These are phyloP conservation scores for Cladosporium cucumerinum DNA, from an alignment of 2,329 filamentous ascomycete genomes.

Conservation along the genomic window DNA sequence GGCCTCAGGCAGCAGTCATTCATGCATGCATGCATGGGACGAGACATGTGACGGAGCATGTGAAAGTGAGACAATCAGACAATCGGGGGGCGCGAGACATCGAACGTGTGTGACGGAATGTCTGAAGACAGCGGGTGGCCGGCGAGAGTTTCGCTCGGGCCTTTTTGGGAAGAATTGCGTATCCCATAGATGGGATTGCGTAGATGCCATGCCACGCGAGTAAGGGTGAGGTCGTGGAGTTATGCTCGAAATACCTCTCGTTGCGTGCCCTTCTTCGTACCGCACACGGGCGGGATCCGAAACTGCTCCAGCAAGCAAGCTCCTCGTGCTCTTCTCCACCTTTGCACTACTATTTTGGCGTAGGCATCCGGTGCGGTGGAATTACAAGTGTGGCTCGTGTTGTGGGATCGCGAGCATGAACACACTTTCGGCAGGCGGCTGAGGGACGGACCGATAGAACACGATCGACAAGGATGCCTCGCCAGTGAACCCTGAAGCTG, in stretches of 20 bases:
- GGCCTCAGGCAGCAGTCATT: conserved; percentile 7
- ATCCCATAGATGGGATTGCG: neutral
- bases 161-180: conserved; percentile 6
- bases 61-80: neutral
- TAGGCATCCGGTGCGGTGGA: neutral
- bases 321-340: neutral
- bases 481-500: neutral
- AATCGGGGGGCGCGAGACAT: conserved; percentile 5
- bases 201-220: conserved; percentile 5
- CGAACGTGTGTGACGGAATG: conserved; percentile 9
- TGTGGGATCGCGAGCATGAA: neutral
- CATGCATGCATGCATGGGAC: too few relatives aligned
- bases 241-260: neutral
- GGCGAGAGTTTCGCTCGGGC: conserved; percentile 11
- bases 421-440: neutral
- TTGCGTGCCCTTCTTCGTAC: neutral
- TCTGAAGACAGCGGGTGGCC: conserved; percentile 5
- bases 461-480: neutral
- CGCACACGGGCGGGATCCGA: neutral
- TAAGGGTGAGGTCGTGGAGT: neutral
- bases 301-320: neutral
- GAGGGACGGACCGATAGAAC: neutral
- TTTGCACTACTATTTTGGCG: neutral
- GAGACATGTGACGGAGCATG: conserved; percentile 1
- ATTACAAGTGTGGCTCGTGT: neutral